These are phyloP conservation scores for Aspergillus asperescens DNA, from an alignment of 495 filamentous ascomycete genomes.

Conservation along the genomic window DNA sequence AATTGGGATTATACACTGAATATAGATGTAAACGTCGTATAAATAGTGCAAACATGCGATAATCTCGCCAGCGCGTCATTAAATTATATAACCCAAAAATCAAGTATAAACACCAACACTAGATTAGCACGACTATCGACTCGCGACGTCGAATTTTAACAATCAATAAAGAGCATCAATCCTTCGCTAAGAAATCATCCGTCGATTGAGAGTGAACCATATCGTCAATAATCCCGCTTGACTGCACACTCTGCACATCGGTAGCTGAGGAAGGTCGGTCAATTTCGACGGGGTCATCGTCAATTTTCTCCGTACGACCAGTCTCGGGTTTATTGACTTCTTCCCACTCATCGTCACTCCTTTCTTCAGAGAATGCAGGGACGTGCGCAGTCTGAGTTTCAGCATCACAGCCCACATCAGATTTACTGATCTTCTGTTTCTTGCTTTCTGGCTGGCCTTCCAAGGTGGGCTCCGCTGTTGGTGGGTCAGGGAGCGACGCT, in stretches of 20 bases:
- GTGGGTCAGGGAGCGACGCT: constrained; percentile 27
- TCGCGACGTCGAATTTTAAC: too few species aligned
- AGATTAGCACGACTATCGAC: too few species aligned
- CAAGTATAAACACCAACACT: too few species aligned
- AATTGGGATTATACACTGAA: too few species aligned
- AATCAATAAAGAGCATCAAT: too few species aligned
- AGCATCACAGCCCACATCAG: constrained; percentile 1
- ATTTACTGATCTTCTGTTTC: constrained; percentile 24
- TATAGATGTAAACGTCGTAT: too few species aligned
- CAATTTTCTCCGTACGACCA: constrained; percentile 21
- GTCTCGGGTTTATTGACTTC: constrained; percentile 28
- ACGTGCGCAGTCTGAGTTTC: constrained; percentile 4
- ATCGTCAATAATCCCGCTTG: constrained; percentile 26
- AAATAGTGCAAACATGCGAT: too few species aligned
- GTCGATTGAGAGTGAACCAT: constrained; percentile 20
- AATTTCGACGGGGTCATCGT: constrained; percentile 29
- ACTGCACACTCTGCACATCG: constrained; percentile 31
- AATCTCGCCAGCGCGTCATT: too few species aligned
- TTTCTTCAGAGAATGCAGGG: constrained; percentile 10
- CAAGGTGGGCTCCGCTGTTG: constrained; percentile 22
- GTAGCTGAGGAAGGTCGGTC: constrained; percentile 22
- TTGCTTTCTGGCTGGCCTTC: constrained; percentile 28
- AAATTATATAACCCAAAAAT: too few species aligned
- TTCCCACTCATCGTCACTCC: constrained; percentile 38
- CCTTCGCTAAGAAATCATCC: constrained; percentile 21